Base-by-base conservation (phyloP, 176 grass and related monocot species). In the Zea luxurians region DNA sequence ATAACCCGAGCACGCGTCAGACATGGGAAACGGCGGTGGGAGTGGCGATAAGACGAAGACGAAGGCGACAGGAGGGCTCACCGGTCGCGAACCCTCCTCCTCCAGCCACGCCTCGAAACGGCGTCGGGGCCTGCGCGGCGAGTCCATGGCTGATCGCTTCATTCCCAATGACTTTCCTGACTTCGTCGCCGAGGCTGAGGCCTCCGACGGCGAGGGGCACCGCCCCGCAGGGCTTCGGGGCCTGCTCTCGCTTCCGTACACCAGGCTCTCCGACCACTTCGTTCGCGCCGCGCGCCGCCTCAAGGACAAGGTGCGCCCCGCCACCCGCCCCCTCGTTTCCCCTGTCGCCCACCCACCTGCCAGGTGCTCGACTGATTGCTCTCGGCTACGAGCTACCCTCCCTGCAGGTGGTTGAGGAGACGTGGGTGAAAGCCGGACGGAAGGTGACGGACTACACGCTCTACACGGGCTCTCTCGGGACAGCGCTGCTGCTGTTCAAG, bases 391-490 rank as follows among this genome's bases (percentile, higher is more conserved):
- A 41, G 20, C 15, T 9, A 10, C 7, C 68, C 13, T 37, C 1
- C 1, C 4, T 52, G 81, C 82, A 97, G 94, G 87, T 97, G 65
- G 89, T 93, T 76, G 82, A 86, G 80, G 91, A 93, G 82, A 90
- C 91, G 7, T 97, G 94, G 91, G 43, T 70, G 12, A 85, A 80
- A 18, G 64, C 70, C 10, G 66, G 76, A 47, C 76, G 75, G 34
- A 68, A 80, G 40, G 84, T 82, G 53, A 89, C 79, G 48, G 94
- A 97, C 68, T 91, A 91, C 66, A 97, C 91, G 62, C 86, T 93
- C 27, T 97, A 93, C 84, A 97, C 89, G 42, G 94, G 94, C 43
- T 71, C 84, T 38, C 86, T 97, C 6, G 94, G 94, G 63, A 97
- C 89, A 27, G 91, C 94, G 18, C 82, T 93, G 44, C 80, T 97